Conservation (phyloP, 768 basidiomycete species). For the Boletus tomentosulus region DNA sequence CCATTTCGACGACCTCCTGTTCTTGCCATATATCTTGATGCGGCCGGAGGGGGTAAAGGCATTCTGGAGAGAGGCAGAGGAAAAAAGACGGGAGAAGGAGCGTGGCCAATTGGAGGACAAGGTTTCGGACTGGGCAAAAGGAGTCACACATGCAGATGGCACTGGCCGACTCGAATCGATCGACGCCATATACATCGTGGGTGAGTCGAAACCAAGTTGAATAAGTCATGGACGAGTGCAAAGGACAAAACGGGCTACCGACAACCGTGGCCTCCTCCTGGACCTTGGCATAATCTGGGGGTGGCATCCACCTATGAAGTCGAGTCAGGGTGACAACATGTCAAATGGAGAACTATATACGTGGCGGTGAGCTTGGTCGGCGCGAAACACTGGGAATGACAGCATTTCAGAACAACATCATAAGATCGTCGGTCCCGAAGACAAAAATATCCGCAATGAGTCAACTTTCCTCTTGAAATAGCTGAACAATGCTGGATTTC, state of each 20-base stretch:
- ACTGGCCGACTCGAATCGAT: too few species aligned
- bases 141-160: too few species aligned
- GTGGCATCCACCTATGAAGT: constrained; percentile 58
- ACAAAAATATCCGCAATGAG: constrained; percentile 1
- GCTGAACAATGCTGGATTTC: constrained; percentile 41
- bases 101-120: too few species aligned
- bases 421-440: constrained; percentile 88
- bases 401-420: constrained; percentile 79
- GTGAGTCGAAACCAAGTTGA: too few species aligned
- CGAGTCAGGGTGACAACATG: constrained; percentile 4
- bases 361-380: constrained; percentile 49
- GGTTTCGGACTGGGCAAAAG: too few species aligned
- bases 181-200: too few species aligned
- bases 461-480: constrained; percentile 9
- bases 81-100: too few species aligned
- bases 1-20: too few species aligned
- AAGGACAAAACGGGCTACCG: constrained; percentile 26
- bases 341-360: constrained; percentile 18
- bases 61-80: too few species aligned
- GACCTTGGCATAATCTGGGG: constrained; percentile 85
- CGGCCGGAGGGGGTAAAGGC: too few species aligned
- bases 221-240: constrained; percentile 14
- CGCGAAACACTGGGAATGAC: constrained; percentile 62
- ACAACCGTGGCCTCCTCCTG: constrained; percentile 43
- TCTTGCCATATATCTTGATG: too few species aligned